Percentiles rank a stretch among this genome's conserved stretches.
Conservation (phyloP, 371 early-diverging fungal genomes). For the Actinomucor elegans region DNA sequence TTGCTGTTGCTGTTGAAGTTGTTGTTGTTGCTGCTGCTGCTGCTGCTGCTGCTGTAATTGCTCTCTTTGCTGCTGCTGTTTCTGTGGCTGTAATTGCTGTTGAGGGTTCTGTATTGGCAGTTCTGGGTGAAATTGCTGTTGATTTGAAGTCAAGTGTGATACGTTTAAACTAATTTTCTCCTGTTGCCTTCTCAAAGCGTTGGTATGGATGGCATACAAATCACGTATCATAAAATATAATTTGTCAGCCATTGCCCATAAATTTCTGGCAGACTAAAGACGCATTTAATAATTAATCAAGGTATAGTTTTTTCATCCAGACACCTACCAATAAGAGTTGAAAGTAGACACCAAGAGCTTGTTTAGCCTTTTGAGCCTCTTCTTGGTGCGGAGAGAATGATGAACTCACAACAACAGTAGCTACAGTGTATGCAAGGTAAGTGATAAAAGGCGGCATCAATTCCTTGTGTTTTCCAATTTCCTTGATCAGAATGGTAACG, state of each 20-base stretch:
- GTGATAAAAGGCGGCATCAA: conserved; percentile 50
- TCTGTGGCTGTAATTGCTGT: background rate
- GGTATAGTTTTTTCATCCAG: background rate
- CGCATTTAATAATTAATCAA: background rate
- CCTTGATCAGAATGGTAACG: conserved; percentile 45
- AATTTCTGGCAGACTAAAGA: conserved; percentile 43
- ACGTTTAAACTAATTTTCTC: background rate
- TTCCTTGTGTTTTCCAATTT: conserved; percentile 31
- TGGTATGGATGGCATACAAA: conserved; percentile 53
- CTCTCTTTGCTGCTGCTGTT: background rate
- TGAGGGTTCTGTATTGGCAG: background rate
- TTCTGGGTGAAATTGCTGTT: background rate
- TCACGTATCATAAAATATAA: conserved; percentile 64
- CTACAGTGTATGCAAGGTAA: conserved; percentile 56
- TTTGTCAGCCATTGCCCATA: conserved; percentile 66
- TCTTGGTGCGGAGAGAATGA: conserved; percentile 46
- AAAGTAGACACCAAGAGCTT: conserved; percentile 50
- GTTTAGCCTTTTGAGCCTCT: conserved; percentile 47
- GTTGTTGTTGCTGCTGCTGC: background rate
- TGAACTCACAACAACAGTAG: conserved; percentile 57
- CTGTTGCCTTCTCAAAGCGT: conserved; percentile 9
- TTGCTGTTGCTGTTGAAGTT: background rate
- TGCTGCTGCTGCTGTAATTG: background rate
- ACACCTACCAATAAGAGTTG: conserved; percentile 42
- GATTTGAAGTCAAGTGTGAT: background rate